These are phyloP conservation scores for Penicillium arizonense DNA, from an alignment of 495 filamentous ascomycete genomes.

Conservation along the genomic window DNA sequence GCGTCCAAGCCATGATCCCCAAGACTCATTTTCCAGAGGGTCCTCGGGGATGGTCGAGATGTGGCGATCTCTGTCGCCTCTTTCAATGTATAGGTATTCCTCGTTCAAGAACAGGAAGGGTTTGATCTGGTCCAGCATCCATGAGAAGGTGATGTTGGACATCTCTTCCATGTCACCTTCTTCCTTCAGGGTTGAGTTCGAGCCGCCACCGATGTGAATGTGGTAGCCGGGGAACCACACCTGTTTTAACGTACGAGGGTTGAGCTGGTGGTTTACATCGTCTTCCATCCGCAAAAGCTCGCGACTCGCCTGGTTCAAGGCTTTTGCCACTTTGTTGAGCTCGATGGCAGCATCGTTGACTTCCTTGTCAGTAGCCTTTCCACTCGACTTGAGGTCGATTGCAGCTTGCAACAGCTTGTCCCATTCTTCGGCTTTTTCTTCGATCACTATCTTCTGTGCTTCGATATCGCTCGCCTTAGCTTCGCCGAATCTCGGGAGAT, in stretches of 20 bases:
- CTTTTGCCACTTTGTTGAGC: conserved; percentile 9
- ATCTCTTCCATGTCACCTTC: conserved; percentile 24
- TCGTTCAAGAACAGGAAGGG: conserved; percentile 16
- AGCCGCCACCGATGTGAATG: conserved; percentile 43
- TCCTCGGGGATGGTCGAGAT: conserved; percentile 4
- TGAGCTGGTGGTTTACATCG: conserved; percentile 1
- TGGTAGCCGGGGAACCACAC: conserved; percentile 45
- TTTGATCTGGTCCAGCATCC: conserved; percentile 25
- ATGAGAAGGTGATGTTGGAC: conserved; percentile 21
- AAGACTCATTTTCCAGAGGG: background rate
- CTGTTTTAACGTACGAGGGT: conserved; percentile 14
- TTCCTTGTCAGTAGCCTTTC: conserved; percentile 7
- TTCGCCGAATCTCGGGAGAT: conserved; percentile 27
- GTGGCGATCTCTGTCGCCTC: conserved; percentile 4
- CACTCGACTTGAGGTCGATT: conserved; percentile 8
- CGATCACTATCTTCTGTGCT: conserved; percentile 1
- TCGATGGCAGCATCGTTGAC: conserved; percentile 11
- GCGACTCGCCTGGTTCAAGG: conserved; percentile 8
- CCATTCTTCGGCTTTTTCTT: conserved; percentile 4
- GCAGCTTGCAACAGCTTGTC: conserved; percentile 1
- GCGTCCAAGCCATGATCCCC: conserved; percentile 2
- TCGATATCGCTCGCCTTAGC: conserved; percentile 10
- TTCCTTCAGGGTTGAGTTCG: conserved; percentile 3
- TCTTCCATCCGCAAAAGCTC: conserved; percentile 8
- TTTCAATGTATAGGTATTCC: conserved; percentile 8